A percentile compares a stretch with the other conserved stretches of the same genome.
phyloP scores from a whole-genome alignment of 768 basidiomycete genomes.

The Tricholoma matsutake region DNA sequence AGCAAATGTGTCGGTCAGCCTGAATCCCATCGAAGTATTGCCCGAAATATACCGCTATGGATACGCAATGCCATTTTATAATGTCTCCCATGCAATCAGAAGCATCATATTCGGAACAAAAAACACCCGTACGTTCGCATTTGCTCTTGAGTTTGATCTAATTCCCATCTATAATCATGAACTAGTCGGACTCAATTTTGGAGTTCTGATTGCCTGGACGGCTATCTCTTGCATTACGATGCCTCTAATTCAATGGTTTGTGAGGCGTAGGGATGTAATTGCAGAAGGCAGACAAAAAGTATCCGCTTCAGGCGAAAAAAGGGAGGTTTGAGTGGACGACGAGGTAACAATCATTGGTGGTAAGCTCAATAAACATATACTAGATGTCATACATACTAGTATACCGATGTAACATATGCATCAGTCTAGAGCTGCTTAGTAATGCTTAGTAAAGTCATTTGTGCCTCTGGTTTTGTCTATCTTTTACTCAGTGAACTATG shows the following conservation, averaged over 20 bases:
- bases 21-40: conserved; percentile 56
- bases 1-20: conserved; percentile 63
- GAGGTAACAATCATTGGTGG: too few relatives aligned
- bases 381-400: too few relatives aligned
- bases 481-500: background rate
- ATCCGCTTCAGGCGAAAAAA: background rate
- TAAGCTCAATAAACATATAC: too few relatives aligned
- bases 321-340: background rate
- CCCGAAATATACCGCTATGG: conserved; percentile 63
- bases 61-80: conserved; percentile 70
- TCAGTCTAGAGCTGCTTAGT: too few relatives aligned
- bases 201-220: conserved; percentile 55
- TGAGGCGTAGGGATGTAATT: conserved; percentile 19
- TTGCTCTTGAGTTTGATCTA: background rate
- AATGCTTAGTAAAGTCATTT: too few relatives aligned
- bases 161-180: background rate
- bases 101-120: conserved; percentile 65
- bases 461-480: too few relatives aligned
- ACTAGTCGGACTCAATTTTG: conserved; percentile 61
- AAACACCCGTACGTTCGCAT: conserved; percentile 45
- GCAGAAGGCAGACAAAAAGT: background rate
- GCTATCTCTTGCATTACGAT: conserved; percentile 52
- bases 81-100: conserved; percentile 58
- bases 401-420: too few relatives aligned
- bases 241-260: conserved; percentile 45